Conservation (phyloP, 2,329 filamentous ascomycete genomes). For the Davidsoniella virescens region DNA sequence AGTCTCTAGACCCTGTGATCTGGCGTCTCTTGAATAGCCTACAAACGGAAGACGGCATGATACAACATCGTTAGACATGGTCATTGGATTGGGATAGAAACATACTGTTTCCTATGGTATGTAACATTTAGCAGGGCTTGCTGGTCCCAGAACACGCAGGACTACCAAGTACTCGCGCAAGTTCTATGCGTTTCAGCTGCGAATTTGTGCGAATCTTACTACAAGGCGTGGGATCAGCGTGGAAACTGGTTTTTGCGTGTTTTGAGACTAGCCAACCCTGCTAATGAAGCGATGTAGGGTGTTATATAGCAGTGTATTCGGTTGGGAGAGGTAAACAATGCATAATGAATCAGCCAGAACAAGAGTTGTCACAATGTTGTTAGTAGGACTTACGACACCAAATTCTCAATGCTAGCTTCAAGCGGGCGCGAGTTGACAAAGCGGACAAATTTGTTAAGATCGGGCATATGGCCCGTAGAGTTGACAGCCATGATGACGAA, state of each 20-base stretch:
- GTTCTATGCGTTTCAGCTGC: too few relatives aligned
- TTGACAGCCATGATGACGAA: background rate
- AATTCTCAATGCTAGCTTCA: slow-evolving; percentile 67
- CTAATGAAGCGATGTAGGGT: too few relatives aligned
- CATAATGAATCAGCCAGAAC: background rate
- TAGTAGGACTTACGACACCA: slow-evolving; percentile 52
- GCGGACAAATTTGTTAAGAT: slow-evolving; percentile 62
- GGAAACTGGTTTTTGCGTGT: too few relatives aligned
- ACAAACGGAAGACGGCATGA: slow-evolving; percentile 2
- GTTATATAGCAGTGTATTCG: background rate
- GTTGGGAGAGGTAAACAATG: background rate
- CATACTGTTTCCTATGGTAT: background rate
- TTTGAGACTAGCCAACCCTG: too few relatives aligned
- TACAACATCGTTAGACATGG: background rate
- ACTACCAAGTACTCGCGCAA: too few relatives aligned
- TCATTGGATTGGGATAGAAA: too few relatives aligned
- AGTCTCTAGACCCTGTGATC: slow-evolving; percentile 73
- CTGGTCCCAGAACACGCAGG: too few relatives aligned
- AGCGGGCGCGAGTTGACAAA: slow-evolving; percentile 59
- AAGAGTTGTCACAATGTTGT: background rate
- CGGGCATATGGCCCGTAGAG: slow-evolving; percentile 37
- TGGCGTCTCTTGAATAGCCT: slow-evolving; percentile 83
- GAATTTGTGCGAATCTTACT: too few relatives aligned
- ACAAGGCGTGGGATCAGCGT: too few relatives aligned
- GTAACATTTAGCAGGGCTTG: too few relatives aligned